Percentiles rank a stretch among this genome's conserved stretches.
Evolutionary conservation across 179 eudicot genomes (phyloP).

Genomic region (Spergularia azorica): DNA sequence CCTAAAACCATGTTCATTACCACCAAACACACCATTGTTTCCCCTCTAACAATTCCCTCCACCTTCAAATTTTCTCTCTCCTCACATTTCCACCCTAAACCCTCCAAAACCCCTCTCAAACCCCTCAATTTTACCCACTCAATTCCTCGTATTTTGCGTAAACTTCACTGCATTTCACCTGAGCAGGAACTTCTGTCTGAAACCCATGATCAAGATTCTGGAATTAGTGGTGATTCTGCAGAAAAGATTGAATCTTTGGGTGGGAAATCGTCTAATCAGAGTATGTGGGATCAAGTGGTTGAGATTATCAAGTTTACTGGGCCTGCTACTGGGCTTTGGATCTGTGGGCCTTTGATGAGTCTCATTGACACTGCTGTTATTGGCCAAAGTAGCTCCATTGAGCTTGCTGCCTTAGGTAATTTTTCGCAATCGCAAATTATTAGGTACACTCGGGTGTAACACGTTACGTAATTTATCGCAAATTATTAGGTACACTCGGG

Average conservation of each 20-base stretch:
- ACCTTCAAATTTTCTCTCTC: neutral
- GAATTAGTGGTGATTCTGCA: slow-evolving; percentile 18
- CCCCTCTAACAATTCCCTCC: neutral
- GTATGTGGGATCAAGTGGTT: slow-evolving; percentile 71
- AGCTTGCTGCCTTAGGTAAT: slow-evolving; percentile 96
- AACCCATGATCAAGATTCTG: slow-evolving; percentile 18
- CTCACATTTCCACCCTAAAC: slow-evolving; percentile 23
- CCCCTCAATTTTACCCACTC: slow-evolving; percentile 7
- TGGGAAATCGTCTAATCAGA: slow-evolving; percentile 44
- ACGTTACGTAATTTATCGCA: slow-evolving; percentile 27
- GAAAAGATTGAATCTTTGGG: slow-evolving; percentile 27
- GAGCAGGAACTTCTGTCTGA: slow-evolving; percentile 27
- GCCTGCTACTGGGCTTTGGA: slow-evolving; percentile 92
- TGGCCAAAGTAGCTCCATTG: slow-evolving; percentile 89
- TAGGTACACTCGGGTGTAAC: neutral
- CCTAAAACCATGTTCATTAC: slow-evolving; percentile 9
- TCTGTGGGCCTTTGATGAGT: slow-evolving; percentile 96
- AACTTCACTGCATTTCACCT: slow-evolving; percentile 31
- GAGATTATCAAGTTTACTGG: slow-evolving; percentile 92
- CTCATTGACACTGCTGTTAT: slow-evolving; percentile 95
- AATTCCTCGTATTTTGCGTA: neutral
- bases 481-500: neutral
- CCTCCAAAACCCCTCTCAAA: slow-evolving; percentile 1
- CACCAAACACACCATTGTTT: neutral
- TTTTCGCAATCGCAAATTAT: neutral